Conservation (phyloP, 129 eudicot species). For the Chrysanthemum seticuspe region DNA sequence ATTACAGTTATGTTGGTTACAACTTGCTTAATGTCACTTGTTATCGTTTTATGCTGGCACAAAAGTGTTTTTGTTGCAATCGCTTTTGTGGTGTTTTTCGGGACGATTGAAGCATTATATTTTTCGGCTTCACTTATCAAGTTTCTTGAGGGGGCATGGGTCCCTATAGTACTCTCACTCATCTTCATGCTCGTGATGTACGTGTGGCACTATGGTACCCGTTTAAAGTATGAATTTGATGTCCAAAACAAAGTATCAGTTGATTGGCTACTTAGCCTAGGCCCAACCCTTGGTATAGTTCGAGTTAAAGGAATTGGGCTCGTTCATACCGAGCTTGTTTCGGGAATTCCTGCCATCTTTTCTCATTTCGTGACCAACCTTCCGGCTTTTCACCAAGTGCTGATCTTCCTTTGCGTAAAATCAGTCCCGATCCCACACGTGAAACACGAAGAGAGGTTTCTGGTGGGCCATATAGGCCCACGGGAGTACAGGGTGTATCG, state of each 20-base stretch:
- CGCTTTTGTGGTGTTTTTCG: slow-evolving; percentile 68
- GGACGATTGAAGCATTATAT: slow-evolving; percentile 79
- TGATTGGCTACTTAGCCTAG: slow-evolving; percentile 84
- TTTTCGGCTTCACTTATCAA: slow-evolving; percentile 92
- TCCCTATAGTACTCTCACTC: slow-evolving; percentile 79
- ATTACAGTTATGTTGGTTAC: slow-evolving; percentile 98
- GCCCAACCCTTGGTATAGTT: slow-evolving; percentile 88
- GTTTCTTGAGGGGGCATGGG: slow-evolving; percentile 99
- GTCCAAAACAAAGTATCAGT: slow-evolving; percentile 95
- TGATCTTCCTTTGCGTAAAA: slow-evolving; percentile 83
- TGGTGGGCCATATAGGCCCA: slow-evolving; percentile 90
- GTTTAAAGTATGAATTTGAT: slow-evolving; percentile 78
- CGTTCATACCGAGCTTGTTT: slow-evolving; percentile 87
- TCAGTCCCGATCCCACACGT: slow-evolving; percentile 92
- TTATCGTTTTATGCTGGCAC: slow-evolving; percentile 90
- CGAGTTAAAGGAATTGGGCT: slow-evolving; percentile 93
- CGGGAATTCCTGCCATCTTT: slow-evolving; percentile 96
- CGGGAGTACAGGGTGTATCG: slow-evolving; percentile 69
- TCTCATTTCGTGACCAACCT: slow-evolving; percentile 96
- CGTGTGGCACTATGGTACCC: slow-evolving; percentile 89
- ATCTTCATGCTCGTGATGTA: slow-evolving; percentile 75
- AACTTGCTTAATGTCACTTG: slow-evolving; percentile 92
- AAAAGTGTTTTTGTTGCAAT: slow-evolving; percentile 63
- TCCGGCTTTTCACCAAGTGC: slow-evolving; percentile 96
- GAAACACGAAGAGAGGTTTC: slow-evolving; percentile 75